Evolutionary conservation across 1,284 basidiomycete species (phyloP).

Genomic region (Ustilago xerochloae): DNA sequence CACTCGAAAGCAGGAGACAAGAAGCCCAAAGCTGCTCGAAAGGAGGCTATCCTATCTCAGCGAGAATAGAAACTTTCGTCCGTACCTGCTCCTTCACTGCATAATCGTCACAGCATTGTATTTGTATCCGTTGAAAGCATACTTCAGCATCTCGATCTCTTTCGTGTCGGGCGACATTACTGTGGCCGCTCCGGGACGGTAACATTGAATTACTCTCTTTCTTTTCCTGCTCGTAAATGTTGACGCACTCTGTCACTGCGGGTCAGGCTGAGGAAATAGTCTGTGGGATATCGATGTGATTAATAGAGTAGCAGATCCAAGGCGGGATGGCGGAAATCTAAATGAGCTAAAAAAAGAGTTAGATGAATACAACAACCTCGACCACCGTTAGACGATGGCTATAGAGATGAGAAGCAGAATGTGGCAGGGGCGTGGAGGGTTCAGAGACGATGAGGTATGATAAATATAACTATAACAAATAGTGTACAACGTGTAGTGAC

Average conservation of each 20-base stretch:
- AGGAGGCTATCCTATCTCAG: conserved; percentile 69
- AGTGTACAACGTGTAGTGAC: conserved; percentile 16
- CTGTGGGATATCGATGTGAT: conserved; percentile 1
- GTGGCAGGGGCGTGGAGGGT: neutral
- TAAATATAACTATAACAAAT: neutral
- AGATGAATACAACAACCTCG: conserved; percentile 36
- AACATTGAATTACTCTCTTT: too few relatives aligned
- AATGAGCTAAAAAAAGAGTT: neutral
- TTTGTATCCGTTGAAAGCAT: conserved; percentile 18
- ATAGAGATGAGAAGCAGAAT: conserved; percentile 16
- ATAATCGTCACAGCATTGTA: conserved; percentile 21
- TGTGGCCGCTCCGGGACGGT: too few relatives aligned
- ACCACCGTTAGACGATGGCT: neutral
- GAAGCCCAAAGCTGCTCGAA: conserved; percentile 92
- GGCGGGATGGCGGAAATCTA: neutral
- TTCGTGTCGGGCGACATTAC: too few relatives aligned
- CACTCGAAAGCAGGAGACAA: conserved; percentile 79
- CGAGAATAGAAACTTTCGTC: conserved; percentile 5
- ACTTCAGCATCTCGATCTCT: neutral
- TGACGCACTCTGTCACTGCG: too few relatives aligned
- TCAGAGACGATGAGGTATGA: neutral
- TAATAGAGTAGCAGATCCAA: neutral
- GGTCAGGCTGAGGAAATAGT: too few relatives aligned
- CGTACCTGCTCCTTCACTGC: neutral
- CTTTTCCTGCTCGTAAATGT: too few relatives aligned